phyloP scores from a whole-genome alignment of 768 basidiomycete species.

The Suillus spraguei region DNA sequence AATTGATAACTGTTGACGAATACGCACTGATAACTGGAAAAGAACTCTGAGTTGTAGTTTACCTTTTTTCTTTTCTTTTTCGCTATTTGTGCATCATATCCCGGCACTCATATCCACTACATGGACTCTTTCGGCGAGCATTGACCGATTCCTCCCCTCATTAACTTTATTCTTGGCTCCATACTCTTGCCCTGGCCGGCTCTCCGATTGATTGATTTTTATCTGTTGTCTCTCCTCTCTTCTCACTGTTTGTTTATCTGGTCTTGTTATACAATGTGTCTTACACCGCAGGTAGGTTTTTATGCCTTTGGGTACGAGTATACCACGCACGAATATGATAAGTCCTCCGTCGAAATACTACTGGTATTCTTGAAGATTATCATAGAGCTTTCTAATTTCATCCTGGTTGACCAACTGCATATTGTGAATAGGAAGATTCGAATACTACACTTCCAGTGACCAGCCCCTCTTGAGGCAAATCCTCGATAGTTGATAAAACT shows the following conservation, averaged over 20 bases:
- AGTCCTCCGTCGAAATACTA: slow-evolving; percentile 25
- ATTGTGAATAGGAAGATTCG: not conserved
- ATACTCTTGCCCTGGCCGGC: slow-evolving; percentile 8
- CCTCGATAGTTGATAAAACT: no score
- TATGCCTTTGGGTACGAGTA: slow-evolving; percentile 30
- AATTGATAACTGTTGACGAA: not conserved
- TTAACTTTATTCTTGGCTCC: slow-evolving; percentile 31
- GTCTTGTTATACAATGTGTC: slow-evolving; percentile 20
- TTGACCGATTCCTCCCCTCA: slow-evolving; percentile 26
- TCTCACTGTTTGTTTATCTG: slow-evolving; percentile 23
- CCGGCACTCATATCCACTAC: slow-evolving; percentile 23
- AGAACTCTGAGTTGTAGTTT: slow-evolving; percentile 18
- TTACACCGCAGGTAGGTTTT: slow-evolving; percentile 21
- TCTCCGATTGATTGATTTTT: slow-evolving; percentile 11
- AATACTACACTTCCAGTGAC: not conserved
- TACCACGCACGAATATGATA: slow-evolving; percentile 26
- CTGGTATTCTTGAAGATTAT: slow-evolving; percentile 31
- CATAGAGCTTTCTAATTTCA: slow-evolving; percentile 29
- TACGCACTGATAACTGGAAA: slow-evolving; percentile 11
- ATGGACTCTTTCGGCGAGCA: slow-evolving; percentile 18
- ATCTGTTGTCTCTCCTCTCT: slow-evolving; percentile 20
- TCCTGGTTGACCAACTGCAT: slow-evolving; percentile 10
- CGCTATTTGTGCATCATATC: slow-evolving; percentile 28
- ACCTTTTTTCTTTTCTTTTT: slow-evolving; percentile 14
- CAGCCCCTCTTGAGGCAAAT: no score